Evolutionary conservation across 805 yeast genomes (phyloP).

Genomic region (Grigorovia transvaalensis): DNA sequence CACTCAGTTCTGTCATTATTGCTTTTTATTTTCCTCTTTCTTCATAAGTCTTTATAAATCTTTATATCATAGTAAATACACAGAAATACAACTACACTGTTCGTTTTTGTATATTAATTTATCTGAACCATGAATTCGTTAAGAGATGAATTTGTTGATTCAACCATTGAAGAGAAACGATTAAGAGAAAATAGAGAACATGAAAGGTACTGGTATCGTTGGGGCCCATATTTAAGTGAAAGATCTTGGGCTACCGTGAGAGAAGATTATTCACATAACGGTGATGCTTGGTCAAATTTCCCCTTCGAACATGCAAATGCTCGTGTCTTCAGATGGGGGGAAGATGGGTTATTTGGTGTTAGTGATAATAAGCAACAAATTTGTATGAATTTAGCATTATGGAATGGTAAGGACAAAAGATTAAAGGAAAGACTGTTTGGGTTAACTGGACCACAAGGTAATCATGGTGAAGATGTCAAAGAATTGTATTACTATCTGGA

Average conservation of each 20-base stretch:
- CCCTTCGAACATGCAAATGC: slow-evolving; percentile 77
- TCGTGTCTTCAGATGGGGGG: slow-evolving; percentile 88
- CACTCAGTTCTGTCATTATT: too few relatives aligned
- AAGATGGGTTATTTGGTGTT: slow-evolving; percentile 87
- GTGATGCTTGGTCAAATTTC: slow-evolving; percentile 87
- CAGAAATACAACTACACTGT: too few relatives aligned
- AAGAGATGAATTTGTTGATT: slow-evolving; percentile 16
- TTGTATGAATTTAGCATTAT: slow-evolving; percentile 68
- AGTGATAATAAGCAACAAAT: slow-evolving; percentile 73
- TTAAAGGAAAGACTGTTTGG: slow-evolving; percentile 84
- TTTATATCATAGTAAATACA: too few relatives aligned
- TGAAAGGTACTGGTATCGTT: slow-evolving; percentile 61
- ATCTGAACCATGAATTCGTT: slow-evolving; percentile 11
- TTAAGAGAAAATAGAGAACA: slow-evolving; percentile 27
- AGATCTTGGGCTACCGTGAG: slow-evolving; percentile 82
- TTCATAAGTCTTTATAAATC: too few relatives aligned
- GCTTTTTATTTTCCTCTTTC: too few relatives aligned
- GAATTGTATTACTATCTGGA: slow-evolving; percentile 78
- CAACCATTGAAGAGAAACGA: slow-evolving; percentile 30
- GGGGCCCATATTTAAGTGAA: slow-evolving; percentile 90
- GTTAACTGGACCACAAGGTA: slow-evolving; percentile 85
- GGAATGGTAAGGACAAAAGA: slow-evolving; percentile 84
- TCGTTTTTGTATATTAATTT: neutral
- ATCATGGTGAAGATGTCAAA: slow-evolving; percentile 94
- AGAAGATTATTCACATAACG: slow-evolving; percentile 77